Evolutionary conservation across 371 early-diverging fungal genomes (phyloP), one percentile per base, ranked within the genome.

Genomic region (Haplosporangium sp.): DNA sequence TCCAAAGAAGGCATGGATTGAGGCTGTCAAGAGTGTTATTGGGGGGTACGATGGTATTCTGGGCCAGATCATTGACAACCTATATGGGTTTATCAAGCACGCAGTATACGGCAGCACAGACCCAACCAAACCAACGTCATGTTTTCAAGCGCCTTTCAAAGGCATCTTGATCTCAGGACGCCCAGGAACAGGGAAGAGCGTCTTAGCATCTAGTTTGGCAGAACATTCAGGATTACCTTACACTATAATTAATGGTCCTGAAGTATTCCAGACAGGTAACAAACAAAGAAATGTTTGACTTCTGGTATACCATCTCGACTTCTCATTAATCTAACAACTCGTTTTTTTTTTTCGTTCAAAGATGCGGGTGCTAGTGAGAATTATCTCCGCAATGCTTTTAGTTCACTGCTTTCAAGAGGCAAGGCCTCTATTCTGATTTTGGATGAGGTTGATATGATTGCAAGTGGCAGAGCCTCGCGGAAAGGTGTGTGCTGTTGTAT

Each of bases 151-250:
- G 14, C 64, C 77, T 5, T 69, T 65, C 57, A 89, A 86, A 62
- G 90, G 87, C 13, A 62, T 82, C 18, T 36, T 89, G 38, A 46
- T 91, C 1, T 77, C 82, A 53, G 91, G 91, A 45, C 86, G 83
- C 37, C 91, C 91, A 11, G 91, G 91, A 10, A 86, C 85, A 23
- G 91, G 91, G 41, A 91, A 91, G 74, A 90, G 90, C 13, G 82
- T 81, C 13, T 60, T 90, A n/a, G 88, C 90, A 9, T 67, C 83
- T 12, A 59, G 81, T 29, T 64, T 91, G 40, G 87, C 89, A 41
- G 54, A 69, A 40, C 23, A 59, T 57, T 87, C 90, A 6, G 84
- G 83, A 13, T 59, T 91, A 20, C 87, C 89, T 9, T 91, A 84
- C 60, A 80, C 81, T 16, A 45, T 87, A 23, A 62, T 94, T 43